phyloP scores from a whole-genome alignment of 2,329 filamentous ascomycete genomes.

The Alternaria sp. region DNA sequence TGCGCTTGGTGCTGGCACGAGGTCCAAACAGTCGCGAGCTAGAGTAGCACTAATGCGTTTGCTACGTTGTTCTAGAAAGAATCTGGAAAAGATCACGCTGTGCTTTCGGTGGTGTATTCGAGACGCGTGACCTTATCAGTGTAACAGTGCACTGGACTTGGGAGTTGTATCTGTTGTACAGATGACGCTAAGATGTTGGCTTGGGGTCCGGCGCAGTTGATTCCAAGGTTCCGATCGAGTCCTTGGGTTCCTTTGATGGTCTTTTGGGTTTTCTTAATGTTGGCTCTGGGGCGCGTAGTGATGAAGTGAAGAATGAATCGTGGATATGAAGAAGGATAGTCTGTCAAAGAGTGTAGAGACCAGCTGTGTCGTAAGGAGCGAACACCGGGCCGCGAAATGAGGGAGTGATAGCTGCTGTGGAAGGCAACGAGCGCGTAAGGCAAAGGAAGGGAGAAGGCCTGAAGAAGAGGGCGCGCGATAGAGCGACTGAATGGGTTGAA shows the following conservation, averaged over 20 bases:
- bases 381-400: slow-evolving; percentile 48
- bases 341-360: slow-evolving; percentile 50
- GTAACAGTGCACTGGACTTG: slow-evolving; percentile 34
- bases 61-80: slow-evolving; percentile 32
- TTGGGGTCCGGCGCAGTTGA: slow-evolving; percentile 18
- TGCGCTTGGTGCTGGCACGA: slow-evolving; percentile 35
- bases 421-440: slow-evolving; percentile 36
- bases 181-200: slow-evolving; percentile 26
- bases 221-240: slow-evolving; percentile 20
- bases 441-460: slow-evolving; percentile 39
- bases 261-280: slow-evolving; percentile 28
- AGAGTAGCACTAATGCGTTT: slow-evolving; percentile 28
- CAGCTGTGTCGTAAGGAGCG: slow-evolving; percentile 53
- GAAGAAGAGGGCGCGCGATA: slow-evolving; percentile 29
- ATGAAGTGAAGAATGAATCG: slow-evolving; percentile 27
- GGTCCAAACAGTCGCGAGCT: slow-evolving; percentile 28
- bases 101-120: slow-evolving; percentile 30
- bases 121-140: slow-evolving; percentile 39
- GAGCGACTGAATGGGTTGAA: slow-evolving; percentile 31
- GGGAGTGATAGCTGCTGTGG: slow-evolving; percentile 36
- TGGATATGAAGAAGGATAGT: slow-evolving; percentile 32
- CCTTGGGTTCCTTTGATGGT: slow-evolving; percentile 17
- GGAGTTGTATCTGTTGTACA: slow-evolving; percentile 41
- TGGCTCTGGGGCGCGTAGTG: slow-evolving; percentile 43
- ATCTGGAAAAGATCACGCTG: slow-evolving; percentile 34